Conservation (phyloP, 257 asterid genomes). For the Craterostigma plantagineum region DNA sequence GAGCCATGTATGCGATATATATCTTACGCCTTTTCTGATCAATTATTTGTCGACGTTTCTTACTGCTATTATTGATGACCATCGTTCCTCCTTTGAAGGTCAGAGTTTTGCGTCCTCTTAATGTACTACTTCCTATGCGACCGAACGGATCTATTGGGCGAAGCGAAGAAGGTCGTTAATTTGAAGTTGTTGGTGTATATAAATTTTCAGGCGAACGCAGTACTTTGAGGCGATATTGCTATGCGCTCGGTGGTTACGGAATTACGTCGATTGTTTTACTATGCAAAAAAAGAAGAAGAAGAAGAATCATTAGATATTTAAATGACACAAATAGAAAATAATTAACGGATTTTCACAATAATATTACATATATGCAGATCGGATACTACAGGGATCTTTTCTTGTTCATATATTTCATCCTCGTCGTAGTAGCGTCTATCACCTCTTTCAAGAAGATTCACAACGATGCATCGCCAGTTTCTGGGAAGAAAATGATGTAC, state of each 20-base stretch:
- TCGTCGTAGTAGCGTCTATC: slow-evolving; percentile 66
- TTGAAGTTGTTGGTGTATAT: no score
- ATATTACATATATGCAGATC: slow-evolving; percentile 26
- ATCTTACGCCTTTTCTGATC: neutral
- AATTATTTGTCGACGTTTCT: no score
- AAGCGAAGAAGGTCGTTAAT: slow-evolving; percentile 52
- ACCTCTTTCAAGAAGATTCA: slow-evolving; percentile 86
- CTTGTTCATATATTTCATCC: slow-evolving; percentile 80
- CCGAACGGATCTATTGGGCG: slow-evolving; percentile 73
- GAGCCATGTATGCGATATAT: slow-evolving; percentile 59
- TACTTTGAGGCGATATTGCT: no score
- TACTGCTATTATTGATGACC: no score
- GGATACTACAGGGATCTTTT: slow-evolving; percentile 73
- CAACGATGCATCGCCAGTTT: slow-evolving; percentile 62
- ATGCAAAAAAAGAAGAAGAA: no score
- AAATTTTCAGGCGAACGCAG: neutral
- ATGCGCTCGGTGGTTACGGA: no score
- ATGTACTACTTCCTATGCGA: slow-evolving; percentile 64
- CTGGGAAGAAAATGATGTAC: slow-evolving; percentile 73
- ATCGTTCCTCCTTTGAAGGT: slow-evolving; percentile 29
- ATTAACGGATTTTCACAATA: no score
- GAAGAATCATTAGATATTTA: no score
- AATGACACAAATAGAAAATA: no score
- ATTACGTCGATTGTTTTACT: no score
- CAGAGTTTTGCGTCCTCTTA: slow-evolving; percentile 78